Evolutionary conservation across 2,329 filamentous ascomycete species (phyloP).

Genomic region (Teratosphaeria viscida): DNA sequence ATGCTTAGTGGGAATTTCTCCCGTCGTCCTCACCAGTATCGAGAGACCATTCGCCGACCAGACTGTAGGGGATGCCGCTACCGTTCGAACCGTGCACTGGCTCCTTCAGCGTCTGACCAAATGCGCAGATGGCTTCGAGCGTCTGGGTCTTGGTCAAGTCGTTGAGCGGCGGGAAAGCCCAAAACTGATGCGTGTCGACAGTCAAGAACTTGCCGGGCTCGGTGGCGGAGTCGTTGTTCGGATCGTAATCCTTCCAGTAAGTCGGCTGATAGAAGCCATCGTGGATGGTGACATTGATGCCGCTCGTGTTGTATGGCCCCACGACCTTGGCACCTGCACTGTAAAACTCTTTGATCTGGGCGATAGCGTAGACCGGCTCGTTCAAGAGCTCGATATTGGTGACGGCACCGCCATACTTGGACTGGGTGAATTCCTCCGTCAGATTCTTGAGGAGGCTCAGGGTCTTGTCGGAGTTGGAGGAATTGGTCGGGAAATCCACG

Average conservation of each 20-base stretch:
- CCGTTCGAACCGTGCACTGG: background rate
- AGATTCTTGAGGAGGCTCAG: conserved; percentile 15
- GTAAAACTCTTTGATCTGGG: conserved; percentile 8
- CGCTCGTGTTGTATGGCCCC: conserved; percentile 5
- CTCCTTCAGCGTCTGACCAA: conserved; percentile 3
- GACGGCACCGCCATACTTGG: conserved; percentile 12
- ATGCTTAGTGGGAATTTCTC: background rate
- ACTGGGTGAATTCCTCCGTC: conserved; percentile 14
- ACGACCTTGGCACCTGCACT: conserved; percentile 9
- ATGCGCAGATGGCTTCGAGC: conserved; percentile 12
- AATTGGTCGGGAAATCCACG: conserved; percentile 11
- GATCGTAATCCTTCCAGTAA: conserved; percentile 15
- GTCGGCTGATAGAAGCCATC: conserved; percentile 16
- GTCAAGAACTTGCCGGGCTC: conserved; percentile 1
- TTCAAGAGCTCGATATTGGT: conserved; percentile 16
- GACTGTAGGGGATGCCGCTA: conserved; percentile 8
- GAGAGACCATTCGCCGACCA: conserved; percentile 17
- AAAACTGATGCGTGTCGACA: conserved; percentile 19
- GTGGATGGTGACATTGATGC: conserved; percentile 13
- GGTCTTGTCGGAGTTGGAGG: conserved; percentile 12
- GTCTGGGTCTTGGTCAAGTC: conserved; percentile 9
- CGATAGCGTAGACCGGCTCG: conserved; percentile 11
- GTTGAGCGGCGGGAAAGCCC: conserved; percentile 15
- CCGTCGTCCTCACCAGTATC: conserved; percentile 5
- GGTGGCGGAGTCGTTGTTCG: conserved; percentile 3